phyloP scores from a whole-genome alignment of 768 basidiomycete species.

The Trichaptum fuscoviolaceum region DNA sequence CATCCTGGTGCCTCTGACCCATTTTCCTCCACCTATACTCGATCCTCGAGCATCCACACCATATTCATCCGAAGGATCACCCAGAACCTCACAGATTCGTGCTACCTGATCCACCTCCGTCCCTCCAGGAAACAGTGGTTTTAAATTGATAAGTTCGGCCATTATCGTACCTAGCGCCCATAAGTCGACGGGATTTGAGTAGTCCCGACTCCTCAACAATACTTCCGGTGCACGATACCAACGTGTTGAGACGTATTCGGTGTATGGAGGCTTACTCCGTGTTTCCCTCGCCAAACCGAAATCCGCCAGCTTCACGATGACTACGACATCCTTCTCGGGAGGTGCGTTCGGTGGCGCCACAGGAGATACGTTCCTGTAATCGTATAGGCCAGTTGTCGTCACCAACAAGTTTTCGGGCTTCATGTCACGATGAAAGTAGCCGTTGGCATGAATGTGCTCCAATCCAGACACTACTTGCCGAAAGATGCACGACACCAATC shows the following conservation, averaged over 20 bases:
- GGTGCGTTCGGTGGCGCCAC: conserved; percentile 55
- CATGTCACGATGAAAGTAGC: conserved; percentile 99
- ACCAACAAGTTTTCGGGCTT: conserved; percentile 99
- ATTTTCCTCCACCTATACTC: conserved; percentile 79
- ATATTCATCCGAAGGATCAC: conserved; percentile 84
- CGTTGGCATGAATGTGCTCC: conserved; percentile 84
- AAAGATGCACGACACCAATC: conserved; percentile 93
- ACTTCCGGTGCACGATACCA: conserved; percentile 99
- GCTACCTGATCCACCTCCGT: conserved; percentile 91
- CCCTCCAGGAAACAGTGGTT: conserved; percentile 91
- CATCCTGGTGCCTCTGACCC: conserved; percentile 82
- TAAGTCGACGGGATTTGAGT: conserved; percentile 97
- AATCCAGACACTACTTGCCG: conserved; percentile 87
- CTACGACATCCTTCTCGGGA: conserved; percentile 89
- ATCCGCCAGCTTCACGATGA: conserved; percentile 96
- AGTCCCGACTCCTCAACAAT: conserved; percentile 83
- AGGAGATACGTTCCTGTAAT: conserved; percentile 82
- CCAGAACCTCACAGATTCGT: conserved; percentile 87
- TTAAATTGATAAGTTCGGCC: conserved; percentile 92
- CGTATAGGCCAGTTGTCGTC: conserved; percentile 91
- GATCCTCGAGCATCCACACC: conserved; percentile 67
- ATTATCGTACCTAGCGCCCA: conserved; percentile 99
- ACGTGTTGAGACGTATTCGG: conserved; percentile 98
- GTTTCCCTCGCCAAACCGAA: conserved; percentile 96
- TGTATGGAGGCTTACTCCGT: conserved; percentile 84